Evolutionary conservation across 2,329 filamentous ascomycete genomes (phyloP), one percentile per base, ranked within the genome.

Genomic region (Claviceps arundinis): DNA sequence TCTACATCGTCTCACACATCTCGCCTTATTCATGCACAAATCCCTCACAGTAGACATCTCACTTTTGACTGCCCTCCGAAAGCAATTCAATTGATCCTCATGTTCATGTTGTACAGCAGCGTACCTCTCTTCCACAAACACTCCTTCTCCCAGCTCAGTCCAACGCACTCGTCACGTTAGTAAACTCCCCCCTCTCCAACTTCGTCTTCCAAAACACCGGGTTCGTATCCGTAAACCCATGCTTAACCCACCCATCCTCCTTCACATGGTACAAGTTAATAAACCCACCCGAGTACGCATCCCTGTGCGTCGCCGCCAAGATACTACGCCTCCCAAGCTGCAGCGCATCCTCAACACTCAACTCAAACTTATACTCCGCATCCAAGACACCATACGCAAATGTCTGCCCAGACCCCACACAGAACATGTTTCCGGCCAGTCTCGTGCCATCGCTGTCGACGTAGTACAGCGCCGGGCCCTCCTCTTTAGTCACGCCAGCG

Each of bases 191-290:
- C 81, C 95, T 95, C 70, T 95, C 86, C 65, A 98, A 73, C 82
- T 98, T 98, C 48, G 90, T 96, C 78, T 95, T 86, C 93, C 93
- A 98, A 84, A 98, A 98, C 67, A 97, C 95, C 45, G 91, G 91
- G 76, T 97, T 96, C 61, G 91, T 97, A 71, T 98, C 93, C 65
- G 77, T 89, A 79, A 98, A 98, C 56, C 93, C 93, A 67, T 97
- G 91, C 80, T 95, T 95, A 64, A 95, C 90, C 93, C 93, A 98
- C 62, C 93, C 93, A 58, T 89, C 85, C 76, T 98, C 91, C 82
- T 96, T 96, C 68, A 98, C 90, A 66, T 98, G 93, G 73, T 98
- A 98, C 66, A 97, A 68, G 75, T 98, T 98, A 78, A 98, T 96
- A 74, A 82, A 97, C 60, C 93, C 93, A 76, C 93, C 93, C 24